Base-by-base conservation (phyloP, 2,329 filamentous ascomycete genomes). In the Hymenotorrendiella dingleyae region DNA sequence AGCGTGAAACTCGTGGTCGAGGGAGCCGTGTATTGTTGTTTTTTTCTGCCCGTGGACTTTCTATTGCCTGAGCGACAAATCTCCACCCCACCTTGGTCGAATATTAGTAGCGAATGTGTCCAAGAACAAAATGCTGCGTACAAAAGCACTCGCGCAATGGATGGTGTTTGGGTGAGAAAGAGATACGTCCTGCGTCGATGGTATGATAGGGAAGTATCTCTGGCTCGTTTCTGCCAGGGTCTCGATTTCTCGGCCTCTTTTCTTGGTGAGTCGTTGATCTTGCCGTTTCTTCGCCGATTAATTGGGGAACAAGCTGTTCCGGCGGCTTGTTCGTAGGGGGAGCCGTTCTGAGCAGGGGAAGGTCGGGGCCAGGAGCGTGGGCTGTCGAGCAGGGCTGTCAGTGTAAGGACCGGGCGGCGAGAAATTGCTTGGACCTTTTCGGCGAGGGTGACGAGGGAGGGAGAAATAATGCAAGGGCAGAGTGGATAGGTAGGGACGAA, bases 1-100 rank as follows among this genome's bases (percentile, higher is more conserved):
- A 48, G 50, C 50, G 52, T 54, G 52, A 54, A 52, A 56, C 49
- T 49, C 20, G 35, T 28, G 29, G 42, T 36, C 24, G 28, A 16
- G 30, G 33, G 33, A 33, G 22, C n/a, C 20, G 34, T 27, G 30
- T 28, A 40, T 36, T 43, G 29, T 40, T 40, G 20, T 38, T 26
- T 40, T 40, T 34, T 40, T 20, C 22, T 27, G 14, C 14, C 30
- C 16, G 29, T 29, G 22, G 19, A 30, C 24, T 12, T 19, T 26
- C 16, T 12, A 16, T 32, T 16, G 7, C 14, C 7, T 16, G 29
- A n/a, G n/a, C n/a, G 4, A 12, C 17, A 20, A 33, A 8, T 33
- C 16, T n/a, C n/a, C n/a, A n/a, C n/a, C n/a, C n/a, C n/a, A n/a
- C n/a, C n/a, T n/a, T n/a, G n/a, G n/a, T n/a, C n/a, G n/a, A n/a